Evolutionary conservation across 352 stramenopile genomes (phyloP), one percentile per base, ranked within the genome.

Genomic region (Thalassiosira mediterranea): DNA sequence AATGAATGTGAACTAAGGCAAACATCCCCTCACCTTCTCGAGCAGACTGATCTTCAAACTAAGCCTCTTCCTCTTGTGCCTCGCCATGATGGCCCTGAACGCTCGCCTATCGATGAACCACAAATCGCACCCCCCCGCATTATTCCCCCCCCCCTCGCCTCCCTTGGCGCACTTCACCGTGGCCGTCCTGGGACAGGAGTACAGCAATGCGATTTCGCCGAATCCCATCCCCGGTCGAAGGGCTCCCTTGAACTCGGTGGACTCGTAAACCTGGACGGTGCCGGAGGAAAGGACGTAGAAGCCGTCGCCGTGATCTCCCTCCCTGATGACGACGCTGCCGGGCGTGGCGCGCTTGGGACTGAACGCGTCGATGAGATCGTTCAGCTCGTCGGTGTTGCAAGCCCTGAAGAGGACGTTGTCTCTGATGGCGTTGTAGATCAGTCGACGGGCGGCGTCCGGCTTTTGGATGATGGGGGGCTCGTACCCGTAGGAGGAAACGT

Each of bases 191-290:
- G 95, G 95, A 54, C 91, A 96, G 72, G 96, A 96, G 89, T 98
- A 98, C 52, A 98, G 88, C 72, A 98, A 70, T n/a, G 94, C 95
- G 29, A 98, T 92, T 84, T 98, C 95, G 11, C 95, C 95, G 67
- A 98, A 98, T 4, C 91, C 64, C 8, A 52, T 47, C 8, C 78
- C 78, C 26, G 72, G 63, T 47, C 51, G 60, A 17, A 79, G 44
- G 15, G 70, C 56, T 19, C 49, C 65, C 54, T 74, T 74, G 40
- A 69, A 64, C 4, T 73, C 49, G n/a, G 72, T 60, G 25, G 56
- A 48, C 21, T 80, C 62, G 17, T 70, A 69, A 21, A 90, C 71
- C 62, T 84, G 72, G 11, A 89, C 69, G 40, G 59, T 62, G 31
- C 84, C 84, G 10, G 40, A 25, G 19, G 87, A 78, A 31, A 90